Conservation (phyloP, 495 filamentous ascomycete species). For the Penicillium tannophilum region DNA sequence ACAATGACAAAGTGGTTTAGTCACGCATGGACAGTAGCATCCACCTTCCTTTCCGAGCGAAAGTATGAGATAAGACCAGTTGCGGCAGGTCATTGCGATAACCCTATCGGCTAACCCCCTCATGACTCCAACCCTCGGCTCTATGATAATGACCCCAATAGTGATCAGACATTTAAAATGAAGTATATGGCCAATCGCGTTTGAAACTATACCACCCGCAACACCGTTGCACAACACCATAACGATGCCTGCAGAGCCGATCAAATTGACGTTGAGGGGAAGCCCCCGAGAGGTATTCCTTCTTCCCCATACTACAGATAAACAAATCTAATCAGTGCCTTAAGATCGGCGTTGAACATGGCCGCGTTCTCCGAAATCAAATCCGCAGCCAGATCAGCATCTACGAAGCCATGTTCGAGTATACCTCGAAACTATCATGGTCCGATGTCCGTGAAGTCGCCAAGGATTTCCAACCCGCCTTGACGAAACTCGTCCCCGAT, state of each 20-base stretch:
- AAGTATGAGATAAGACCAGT: constrained; percentile 8
- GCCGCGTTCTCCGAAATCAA: constrained; percentile 42
- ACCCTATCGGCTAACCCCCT: constrained; percentile 21
- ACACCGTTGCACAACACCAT: not conserved
- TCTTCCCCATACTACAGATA: not conserved
- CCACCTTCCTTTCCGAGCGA: constrained; percentile 6
- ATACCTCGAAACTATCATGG: constrained; percentile 53
- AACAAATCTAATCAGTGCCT: not conserved
- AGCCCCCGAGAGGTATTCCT: constrained; percentile 32
- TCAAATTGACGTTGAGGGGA: constrained; percentile 28
- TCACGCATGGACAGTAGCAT: not conserved
- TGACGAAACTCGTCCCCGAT: constrained; percentile 43
- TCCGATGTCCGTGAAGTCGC: constrained; percentile 45
- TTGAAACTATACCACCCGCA: not conserved
- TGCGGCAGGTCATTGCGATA: constrained; percentile 21
- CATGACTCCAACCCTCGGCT: constrained; percentile 24
- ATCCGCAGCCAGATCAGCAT: constrained; percentile 52
- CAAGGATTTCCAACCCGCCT: constrained; percentile 44
- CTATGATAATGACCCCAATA: constrained; percentile 1
- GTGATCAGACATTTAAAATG: constrained; percentile 2
- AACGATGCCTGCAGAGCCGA: constrained; percentile 13
- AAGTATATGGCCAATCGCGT: not conserved
- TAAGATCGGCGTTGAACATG: constrained; percentile 60
- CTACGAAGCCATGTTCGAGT: constrained; percentile 54
- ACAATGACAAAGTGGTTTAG: too few relatives aligned